Percentiles rank a stretch among this genome's conserved stretches.
phyloP scores from a whole-genome alignment of 305 asterid genomes.

The Solanum hybrid region DNA sequence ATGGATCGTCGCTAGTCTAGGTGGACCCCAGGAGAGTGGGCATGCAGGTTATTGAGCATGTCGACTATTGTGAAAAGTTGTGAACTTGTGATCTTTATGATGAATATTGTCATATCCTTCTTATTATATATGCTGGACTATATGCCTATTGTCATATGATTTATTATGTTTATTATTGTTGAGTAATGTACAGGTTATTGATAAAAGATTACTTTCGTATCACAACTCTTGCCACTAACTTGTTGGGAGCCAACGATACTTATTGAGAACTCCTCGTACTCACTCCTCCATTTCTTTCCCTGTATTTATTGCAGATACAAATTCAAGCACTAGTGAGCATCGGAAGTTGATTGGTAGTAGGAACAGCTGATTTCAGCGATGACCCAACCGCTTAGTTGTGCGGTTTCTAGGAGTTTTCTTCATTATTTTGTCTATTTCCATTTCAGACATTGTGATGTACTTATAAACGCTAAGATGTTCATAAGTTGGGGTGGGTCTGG shows the following conservation, averaged over 20 bases:
- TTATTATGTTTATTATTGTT: neutral
- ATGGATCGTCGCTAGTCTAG: neutral
- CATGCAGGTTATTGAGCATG: neutral
- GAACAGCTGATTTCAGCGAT: neutral
- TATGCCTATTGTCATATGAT: neutral
- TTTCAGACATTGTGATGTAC: neutral
- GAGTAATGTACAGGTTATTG: neutral
- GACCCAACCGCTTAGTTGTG: neutral
- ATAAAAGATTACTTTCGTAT: neutral
- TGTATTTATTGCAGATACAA: neutral
- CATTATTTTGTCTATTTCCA: neutral
- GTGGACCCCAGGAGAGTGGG: neutral
- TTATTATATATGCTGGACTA: neutral
- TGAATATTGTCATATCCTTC: neutral
- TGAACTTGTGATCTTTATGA: neutral
- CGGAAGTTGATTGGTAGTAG: neutral
- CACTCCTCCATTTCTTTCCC: neutral
- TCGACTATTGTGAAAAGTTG: neutral
- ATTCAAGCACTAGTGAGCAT: neutral
- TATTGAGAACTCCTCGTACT: neutral
- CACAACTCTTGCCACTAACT: neutral
- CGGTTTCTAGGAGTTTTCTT: neutral
- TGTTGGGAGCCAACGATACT: neutral
- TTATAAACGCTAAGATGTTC: neutral
- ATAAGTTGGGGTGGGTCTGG: neutral